phyloP scores from a whole-genome alignment of 129 eudicot genomes.

The Erigeron canadensis region DNA sequence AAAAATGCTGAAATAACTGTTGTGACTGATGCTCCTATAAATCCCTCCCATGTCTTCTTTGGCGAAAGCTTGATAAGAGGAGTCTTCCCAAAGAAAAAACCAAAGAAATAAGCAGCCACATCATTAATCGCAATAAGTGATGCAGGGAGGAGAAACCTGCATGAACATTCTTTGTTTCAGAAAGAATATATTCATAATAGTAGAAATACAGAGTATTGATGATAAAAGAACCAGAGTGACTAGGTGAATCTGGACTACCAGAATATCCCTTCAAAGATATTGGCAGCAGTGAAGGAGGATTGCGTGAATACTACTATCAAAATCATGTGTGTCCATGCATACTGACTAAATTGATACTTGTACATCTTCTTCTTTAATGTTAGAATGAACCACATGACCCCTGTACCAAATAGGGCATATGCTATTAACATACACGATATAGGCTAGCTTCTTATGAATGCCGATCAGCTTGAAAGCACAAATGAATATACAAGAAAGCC shows the following conservation, averaged over 20 bases:
- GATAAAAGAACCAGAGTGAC: conserved; percentile 1
- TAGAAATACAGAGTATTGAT: too few relatives aligned
- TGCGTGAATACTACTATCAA: conserved; percentile 81
- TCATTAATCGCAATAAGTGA: conserved; percentile 76
- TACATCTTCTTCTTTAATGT: conserved; percentile 78
- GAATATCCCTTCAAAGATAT: conserved; percentile 87
- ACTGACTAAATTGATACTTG: conserved; percentile 84
- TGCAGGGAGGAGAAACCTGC: conserved; percentile 83
- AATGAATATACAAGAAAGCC: background rate
- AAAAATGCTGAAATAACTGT: conserved; percentile 71
- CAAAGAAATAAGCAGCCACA: conserved; percentile 74
- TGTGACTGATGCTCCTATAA: conserved; percentile 77
- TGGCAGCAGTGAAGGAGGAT: conserved; percentile 80
- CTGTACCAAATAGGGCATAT: conserved; percentile 35
- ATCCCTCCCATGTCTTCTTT: conserved; percentile 94
- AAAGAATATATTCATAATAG: background rate
- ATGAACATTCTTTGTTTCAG: conserved; percentile 5
- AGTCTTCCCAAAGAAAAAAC: conserved; percentile 84
- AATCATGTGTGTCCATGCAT: conserved; percentile 92
- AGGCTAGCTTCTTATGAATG: background rate
- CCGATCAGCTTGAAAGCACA: background rate
- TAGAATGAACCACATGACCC: conserved; percentile 84
- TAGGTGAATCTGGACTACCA: conserved; percentile 43
- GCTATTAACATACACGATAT: conserved; percentile 6
- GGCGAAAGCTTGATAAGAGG: conserved; percentile 85